phyloP scores from a whole-genome alignment of 2,329 filamentous ascomycete genomes.

The Cercospora sesami region DNA sequence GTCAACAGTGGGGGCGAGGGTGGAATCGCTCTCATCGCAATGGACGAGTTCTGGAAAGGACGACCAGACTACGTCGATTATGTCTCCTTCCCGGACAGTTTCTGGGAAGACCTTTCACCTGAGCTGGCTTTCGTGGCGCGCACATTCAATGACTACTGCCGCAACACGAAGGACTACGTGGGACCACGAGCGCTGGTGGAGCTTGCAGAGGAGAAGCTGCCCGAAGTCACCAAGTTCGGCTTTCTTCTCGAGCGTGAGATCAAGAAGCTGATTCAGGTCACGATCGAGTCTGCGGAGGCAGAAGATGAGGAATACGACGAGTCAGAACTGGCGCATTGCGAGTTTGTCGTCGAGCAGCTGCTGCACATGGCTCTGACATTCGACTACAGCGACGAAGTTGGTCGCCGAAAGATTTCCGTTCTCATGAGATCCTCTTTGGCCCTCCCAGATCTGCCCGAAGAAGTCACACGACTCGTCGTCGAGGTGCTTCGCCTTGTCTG shows the following conservation, averaged over 20 bases:
- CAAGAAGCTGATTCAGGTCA: conserved; percentile 63
- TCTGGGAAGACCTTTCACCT: conserved; percentile 78
- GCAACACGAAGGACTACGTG: conserved; percentile 56
- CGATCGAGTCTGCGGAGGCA: conserved; percentile 54
- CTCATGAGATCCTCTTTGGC: conserved; percentile 83
- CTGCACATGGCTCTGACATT: conserved; percentile 88
- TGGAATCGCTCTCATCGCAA: conserved; percentile 88
- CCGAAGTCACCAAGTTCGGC: conserved; percentile 87
- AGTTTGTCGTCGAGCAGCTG: conserved; percentile 94
- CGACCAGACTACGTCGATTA: conserved; percentile 77
- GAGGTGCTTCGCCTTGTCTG: conserved; percentile 82
- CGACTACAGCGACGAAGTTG: conserved; percentile 97
- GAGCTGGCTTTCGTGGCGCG: conserved; percentile 88
- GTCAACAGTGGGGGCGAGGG: conserved; percentile 86
- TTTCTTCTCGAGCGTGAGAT: conserved; percentile 84
- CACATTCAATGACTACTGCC: conserved; percentile 93
- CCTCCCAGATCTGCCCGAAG: conserved; percentile 83
- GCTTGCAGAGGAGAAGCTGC: conserved; percentile 87
- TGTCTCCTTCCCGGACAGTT: conserved; percentile 66
- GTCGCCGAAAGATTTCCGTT: conserved; percentile 91
- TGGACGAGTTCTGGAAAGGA: conserved; percentile 95
- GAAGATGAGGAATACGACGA: conserved; percentile 60
- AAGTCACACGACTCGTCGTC: conserved; percentile 83
- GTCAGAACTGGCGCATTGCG: conserved; percentile 82
- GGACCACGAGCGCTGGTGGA: conserved; percentile 73